phyloP scores from a whole-genome alignment of 495 filamentous ascomycete genomes.

The Xylaria sp. region DNA sequence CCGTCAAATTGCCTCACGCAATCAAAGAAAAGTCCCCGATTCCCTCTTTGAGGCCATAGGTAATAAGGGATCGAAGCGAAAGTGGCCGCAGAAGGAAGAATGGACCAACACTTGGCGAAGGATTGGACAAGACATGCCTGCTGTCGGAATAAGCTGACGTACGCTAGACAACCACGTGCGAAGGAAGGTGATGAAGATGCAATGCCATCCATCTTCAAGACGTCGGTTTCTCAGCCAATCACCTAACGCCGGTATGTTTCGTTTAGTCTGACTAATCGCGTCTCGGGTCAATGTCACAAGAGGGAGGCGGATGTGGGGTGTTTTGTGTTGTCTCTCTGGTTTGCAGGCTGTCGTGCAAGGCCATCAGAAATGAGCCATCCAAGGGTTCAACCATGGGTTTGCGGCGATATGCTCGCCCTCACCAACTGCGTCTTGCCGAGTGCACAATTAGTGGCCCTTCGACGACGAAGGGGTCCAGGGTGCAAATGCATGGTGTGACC shows the following conservation, averaged over 20 bases:
- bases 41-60: conserved; percentile 14
- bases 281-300: conserved; percentile 7
- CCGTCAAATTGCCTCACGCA: not conserved
- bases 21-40: conserved; percentile 23
- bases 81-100: not conserved
- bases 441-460: conserved; percentile 26
- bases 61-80: not conserved
- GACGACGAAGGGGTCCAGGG: not conserved
- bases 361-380: not conserved
- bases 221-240: not conserved
- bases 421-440: conserved; percentile 14
- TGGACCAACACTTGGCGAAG: conserved; percentile 8
- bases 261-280: not conserved
- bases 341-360: conserved; percentile 2
- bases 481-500: conserved; percentile 2
- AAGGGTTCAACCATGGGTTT: conserved; percentile 2
- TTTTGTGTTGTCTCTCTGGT: not conserved
- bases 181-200: not conserved
- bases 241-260: not conserved
- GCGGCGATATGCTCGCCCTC: conserved; percentile 4
- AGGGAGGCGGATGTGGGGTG: not conserved
- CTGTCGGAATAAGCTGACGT: conserved; percentile 15
- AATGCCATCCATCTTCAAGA: not conserved
- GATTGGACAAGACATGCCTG: conserved; percentile 6
- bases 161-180: conserved; percentile 6